A percentile compares a stretch with the other conserved stretches of the same genome.
Evolutionary conservation across 192 early-diverging fungal genomes (phyloP).

Genomic region (Rhizophagus prolifer): DNA sequence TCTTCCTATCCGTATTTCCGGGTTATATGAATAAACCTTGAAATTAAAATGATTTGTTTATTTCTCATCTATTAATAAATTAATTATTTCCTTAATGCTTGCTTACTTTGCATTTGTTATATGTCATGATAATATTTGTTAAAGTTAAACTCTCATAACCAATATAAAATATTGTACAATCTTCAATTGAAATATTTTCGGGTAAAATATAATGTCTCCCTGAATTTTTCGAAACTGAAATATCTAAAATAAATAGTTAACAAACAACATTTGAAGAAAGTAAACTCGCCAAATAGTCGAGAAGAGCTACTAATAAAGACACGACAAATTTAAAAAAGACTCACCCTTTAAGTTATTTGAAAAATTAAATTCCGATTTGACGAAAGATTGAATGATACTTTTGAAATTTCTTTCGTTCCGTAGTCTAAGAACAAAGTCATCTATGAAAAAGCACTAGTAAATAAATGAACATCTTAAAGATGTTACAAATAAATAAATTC

Average conservation of each 20-base stretch:
- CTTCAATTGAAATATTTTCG: constrained; percentile 44
- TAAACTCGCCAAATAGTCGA: not conserved
- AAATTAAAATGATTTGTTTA: not conserved
- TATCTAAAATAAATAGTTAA: not conserved
- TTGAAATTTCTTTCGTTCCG: not conserved
- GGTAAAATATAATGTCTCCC: constrained; percentile 60
- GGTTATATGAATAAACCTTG: constrained; percentile 69
- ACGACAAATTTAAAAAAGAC: not conserved
- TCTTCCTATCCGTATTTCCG: constrained; percentile 50
- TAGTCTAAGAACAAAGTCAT: not conserved
- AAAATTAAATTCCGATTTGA: not conserved
- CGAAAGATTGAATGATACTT: not conserved
- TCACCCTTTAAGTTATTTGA: not conserved
- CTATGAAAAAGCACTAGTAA: not conserved
- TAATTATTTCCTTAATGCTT: not conserved
- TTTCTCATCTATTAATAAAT: not conserved
- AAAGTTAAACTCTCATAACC: constrained; percentile 79
- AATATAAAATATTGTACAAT: constrained; percentile 80
- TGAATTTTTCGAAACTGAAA: not conserved
- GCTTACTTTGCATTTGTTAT: constrained; percentile 55
- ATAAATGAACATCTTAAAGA: not conserved
- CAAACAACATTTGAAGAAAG: not conserved
- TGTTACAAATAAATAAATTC: not conserved
- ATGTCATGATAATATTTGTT: constrained; percentile 85
- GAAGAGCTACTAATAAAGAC: too few species aligned